These are phyloP conservation scores for Metschnikowia orientalis DNA, from an alignment of 805 yeast genomes.

Conservation along the genomic window DNA sequence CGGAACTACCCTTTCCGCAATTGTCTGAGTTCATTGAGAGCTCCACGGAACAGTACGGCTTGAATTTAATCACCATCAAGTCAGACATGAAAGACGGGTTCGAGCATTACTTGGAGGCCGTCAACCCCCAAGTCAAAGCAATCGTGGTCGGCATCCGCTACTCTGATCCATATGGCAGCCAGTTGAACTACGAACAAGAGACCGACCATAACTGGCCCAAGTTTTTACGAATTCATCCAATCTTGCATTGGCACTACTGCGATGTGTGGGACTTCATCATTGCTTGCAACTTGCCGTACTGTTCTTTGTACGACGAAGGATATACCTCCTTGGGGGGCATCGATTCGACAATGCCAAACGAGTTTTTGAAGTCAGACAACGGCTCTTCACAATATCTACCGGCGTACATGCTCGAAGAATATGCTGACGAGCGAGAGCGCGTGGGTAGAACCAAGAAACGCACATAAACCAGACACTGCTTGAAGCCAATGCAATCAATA, in stretches of 20 bases:
- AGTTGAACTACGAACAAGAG: slow-evolving; percentile 54
- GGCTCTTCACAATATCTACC: slow-evolving; percentile 36
- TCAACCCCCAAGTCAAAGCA: slow-evolving; percentile 55
- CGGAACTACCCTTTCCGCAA: slow-evolving; percentile 67
- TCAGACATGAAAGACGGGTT: slow-evolving; percentile 67
- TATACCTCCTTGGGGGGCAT: slow-evolving; percentile 88
- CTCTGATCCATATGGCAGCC: slow-evolving; percentile 78
- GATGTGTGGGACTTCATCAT: slow-evolving; percentile 83
- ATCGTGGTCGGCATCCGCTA: slow-evolving; percentile 85
- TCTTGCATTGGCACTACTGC: slow-evolving; percentile 79
- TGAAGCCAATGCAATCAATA: too few species aligned
- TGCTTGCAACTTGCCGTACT: slow-evolving; percentile 57
- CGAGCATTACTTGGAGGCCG: slow-evolving; percentile 46
- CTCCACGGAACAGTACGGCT: slow-evolving; percentile 51
- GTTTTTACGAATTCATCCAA: slow-evolving; percentile 80
- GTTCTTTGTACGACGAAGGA: slow-evolving; percentile 74
- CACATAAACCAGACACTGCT: not conserved
- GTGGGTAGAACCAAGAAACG: slow-evolving; percentile 27
- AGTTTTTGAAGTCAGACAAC: slow-evolving; percentile 32
- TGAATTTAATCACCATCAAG: slow-evolving; percentile 44
- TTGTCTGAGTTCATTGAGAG: slow-evolving; percentile 59
- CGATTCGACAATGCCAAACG: slow-evolving; percentile 67
- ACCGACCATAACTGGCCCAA: slow-evolving; percentile 94
- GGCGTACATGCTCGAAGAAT: slow-evolving; percentile 57
- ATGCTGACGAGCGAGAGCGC: slow-evolving; percentile 54